phyloP scores from a whole-genome alignment of 2,329 filamentous ascomycete species.

The Alternaria gaisen region DNA sequence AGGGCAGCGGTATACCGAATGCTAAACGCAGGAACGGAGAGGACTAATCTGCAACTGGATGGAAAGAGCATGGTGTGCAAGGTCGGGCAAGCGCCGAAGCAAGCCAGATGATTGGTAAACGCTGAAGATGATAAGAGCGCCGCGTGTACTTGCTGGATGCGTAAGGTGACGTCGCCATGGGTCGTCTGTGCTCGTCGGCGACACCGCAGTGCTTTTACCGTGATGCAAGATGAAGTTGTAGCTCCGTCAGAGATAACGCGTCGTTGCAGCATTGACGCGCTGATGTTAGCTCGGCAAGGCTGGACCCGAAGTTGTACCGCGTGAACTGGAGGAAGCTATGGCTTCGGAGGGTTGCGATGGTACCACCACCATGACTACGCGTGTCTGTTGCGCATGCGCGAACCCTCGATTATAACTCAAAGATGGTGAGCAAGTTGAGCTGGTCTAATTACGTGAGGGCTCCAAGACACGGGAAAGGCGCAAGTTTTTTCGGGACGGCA shows the following conservation, averaged over 20 bases:
- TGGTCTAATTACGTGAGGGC: neutral
- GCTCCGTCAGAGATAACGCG: neutral
- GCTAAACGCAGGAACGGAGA: constrained; percentile 1
- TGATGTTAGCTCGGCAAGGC: neutral
- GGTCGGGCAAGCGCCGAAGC: neutral
- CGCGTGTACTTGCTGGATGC: constrained; percentile 4
- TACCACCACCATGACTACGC: neutral
- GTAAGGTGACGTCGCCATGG: neutral
- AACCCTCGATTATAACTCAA: neutral
- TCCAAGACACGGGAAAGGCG: constrained; percentile 7
- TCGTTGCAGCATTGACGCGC: neutral
- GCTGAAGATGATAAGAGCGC: constrained; percentile 4
- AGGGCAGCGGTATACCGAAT: neutral
- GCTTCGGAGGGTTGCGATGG: neutral
- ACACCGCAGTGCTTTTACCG: neutral
- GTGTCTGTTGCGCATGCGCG: neutral
- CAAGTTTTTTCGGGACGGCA: constrained; percentile 8
- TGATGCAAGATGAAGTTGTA: neutral
- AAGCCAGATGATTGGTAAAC: neutral
- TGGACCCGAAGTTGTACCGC: neutral
- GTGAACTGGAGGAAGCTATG: neutral
- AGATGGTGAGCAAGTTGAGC: neutral
- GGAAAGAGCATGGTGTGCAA: constrained; percentile 2
- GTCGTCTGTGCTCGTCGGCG: neutral
- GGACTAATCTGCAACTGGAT: constrained; percentile 2